Percentiles rank a stretch among this genome's conserved stretches.
These are phyloP conservation scores for Verticillium isaacii DNA, from an alignment of 2,329 filamentous ascomycete genomes.

Conservation along the genomic window DNA sequence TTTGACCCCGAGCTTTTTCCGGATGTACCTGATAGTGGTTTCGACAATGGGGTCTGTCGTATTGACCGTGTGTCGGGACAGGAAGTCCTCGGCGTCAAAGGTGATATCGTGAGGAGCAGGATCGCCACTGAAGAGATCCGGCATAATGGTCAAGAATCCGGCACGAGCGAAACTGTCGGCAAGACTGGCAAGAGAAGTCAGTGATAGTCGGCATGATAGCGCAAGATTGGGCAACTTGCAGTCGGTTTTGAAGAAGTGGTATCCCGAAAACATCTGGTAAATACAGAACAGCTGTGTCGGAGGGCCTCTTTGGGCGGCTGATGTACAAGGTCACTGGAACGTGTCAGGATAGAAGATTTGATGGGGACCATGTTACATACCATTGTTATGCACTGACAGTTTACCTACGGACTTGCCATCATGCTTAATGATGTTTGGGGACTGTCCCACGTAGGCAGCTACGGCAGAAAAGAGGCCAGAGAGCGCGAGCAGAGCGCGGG, in stretches of 20 bases:
- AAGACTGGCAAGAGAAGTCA: conserved; percentile 23
- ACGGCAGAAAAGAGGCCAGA: background rate
- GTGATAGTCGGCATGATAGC: fast-evolving
- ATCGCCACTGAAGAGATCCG: conserved; percentile 61
- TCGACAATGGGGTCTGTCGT: conserved; percentile 42
- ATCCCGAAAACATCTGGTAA: conserved; percentile 33
- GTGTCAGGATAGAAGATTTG: background rate
- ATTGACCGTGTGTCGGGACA: conserved; percentile 30
- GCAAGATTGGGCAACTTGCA: conserved; percentile 1
- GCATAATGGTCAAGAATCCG: conserved; percentile 61
- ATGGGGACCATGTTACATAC: no score
- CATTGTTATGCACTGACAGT: background rate
- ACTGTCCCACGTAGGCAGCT: background rate
- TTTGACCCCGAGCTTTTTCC: conserved; percentile 40
- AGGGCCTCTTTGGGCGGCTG: background rate
- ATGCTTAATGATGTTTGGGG: background rate
- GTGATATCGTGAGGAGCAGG: conserved; percentile 35
- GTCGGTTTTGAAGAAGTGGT: conserved; percentile 19
- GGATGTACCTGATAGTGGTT: conserved; percentile 39
- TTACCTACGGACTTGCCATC: background rate
- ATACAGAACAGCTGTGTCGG: conserved; percentile 21
- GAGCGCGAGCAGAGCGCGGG: background rate
- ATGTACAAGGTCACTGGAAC: conserved; percentile 6
- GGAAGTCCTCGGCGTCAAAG: conserved; percentile 37
- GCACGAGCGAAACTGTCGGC: conserved; percentile 64